A percentile compares a stretch with the other conserved stretches of the same genome.
phyloP scores from a whole-genome alignment of 768 basidiomycete genomes.

The Agaricus blazei region DNA sequence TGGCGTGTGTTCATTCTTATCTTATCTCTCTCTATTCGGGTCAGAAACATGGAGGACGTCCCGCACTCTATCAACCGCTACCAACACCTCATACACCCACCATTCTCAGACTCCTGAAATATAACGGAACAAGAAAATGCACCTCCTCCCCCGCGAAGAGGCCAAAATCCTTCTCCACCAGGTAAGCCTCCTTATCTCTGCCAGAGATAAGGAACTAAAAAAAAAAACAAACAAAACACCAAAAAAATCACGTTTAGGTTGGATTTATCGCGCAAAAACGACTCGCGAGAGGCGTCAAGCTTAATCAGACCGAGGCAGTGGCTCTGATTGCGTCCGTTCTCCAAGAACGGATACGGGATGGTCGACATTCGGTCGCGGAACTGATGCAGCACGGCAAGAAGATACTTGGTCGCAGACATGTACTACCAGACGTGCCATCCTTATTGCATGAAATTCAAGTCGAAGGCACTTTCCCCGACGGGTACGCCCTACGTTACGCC shows the following conservation, averaged over 20 bases:
- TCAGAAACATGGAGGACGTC: no score
- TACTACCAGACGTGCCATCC: constrained; percentile 72
- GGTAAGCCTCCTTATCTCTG: constrained; percentile 20
- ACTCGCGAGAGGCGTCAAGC: constrained; percentile 83
- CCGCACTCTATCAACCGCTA: no score
- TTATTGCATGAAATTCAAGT: constrained; percentile 88
- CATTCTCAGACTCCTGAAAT: no score
- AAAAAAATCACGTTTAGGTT: constrained; percentile 36
- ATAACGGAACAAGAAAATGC: constrained; percentile 36
- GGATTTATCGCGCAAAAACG: constrained; percentile 92
- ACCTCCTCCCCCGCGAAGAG: constrained; percentile 68
- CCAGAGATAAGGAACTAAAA: no score
- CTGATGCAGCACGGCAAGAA: constrained; percentile 93
- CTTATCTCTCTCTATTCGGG: no score
- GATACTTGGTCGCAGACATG: constrained; percentile 84
- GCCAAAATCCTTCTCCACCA: constrained; percentile 75
- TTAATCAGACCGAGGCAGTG: constrained; percentile 85
- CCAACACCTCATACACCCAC: no score
- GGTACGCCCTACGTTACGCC: constrained; percentile 38
- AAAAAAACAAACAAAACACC: neutral
- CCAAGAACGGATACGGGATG: constrained; percentile 94
- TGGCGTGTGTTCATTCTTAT: no score
- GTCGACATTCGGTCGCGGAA: constrained; percentile 74
- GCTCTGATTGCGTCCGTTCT: constrained; percentile 90
- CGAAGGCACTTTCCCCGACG: constrained; percentile 87